A percentile compares a stretch with the other conserved stretches of the same genome.
Conservation (phyloP, 1,139 yeast species). For the Debaryomyces sp. region DNA sequence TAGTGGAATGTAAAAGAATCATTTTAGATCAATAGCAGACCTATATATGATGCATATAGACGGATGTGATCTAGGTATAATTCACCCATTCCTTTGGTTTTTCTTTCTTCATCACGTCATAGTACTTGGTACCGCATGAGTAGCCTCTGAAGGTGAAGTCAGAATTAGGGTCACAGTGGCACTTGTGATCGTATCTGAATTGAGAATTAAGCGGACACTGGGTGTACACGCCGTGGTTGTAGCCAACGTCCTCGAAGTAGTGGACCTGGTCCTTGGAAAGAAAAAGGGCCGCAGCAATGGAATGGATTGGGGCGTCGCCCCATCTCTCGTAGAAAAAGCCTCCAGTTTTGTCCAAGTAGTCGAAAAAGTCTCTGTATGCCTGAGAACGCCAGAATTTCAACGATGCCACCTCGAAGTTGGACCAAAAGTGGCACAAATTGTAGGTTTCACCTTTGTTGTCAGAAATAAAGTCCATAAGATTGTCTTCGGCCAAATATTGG, state of each 20-base stretch:
- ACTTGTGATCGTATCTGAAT: constrained; percentile 46
- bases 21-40: background rate
- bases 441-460: constrained; percentile 66
- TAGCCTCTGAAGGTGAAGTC: constrained; percentile 60
- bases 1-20: background rate
- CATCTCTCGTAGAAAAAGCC: constrained; percentile 94
- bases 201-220: constrained; percentile 57
- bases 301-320: constrained; percentile 96
- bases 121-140: constrained; percentile 55
- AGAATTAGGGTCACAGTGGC: constrained; percentile 49
- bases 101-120: constrained; percentile 43
- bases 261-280: constrained; percentile 68
- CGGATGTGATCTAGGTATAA: constrained; percentile 11
- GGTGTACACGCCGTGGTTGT: constrained; percentile 67
- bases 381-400: constrained; percentile 75
- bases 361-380: constrained; percentile 69
- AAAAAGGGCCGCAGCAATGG: constrained; percentile 77
- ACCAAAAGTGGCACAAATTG: constrained; percentile 90
- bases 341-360: constrained; percentile 72
- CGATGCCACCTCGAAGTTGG: constrained; percentile 84
- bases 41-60: background rate
- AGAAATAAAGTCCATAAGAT: constrained; percentile 53
- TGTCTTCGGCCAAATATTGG: constrained; percentile 46
- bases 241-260: constrained; percentile 81
- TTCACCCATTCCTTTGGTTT: constrained; percentile 49